These are phyloP conservation scores for Salix dunnii DNA, from an alignment of 345 rosid species.

Conservation along the genomic window DNA sequence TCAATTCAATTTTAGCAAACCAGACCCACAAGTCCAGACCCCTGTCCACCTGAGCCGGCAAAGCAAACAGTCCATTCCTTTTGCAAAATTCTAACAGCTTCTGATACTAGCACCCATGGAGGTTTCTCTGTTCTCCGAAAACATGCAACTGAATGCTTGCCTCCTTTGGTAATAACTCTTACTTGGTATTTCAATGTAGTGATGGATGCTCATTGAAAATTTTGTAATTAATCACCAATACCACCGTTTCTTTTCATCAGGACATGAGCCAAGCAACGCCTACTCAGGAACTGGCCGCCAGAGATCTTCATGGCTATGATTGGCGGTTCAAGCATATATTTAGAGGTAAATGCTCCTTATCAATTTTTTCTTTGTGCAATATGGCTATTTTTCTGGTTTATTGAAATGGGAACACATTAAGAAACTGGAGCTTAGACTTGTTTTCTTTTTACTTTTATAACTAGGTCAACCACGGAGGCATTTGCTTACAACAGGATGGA, in stretches of 20 bases:
- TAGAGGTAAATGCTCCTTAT: slow-evolving; percentile 49
- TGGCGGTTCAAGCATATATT: slow-evolving; percentile 96
- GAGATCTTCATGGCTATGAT: slow-evolving; percentile 84
- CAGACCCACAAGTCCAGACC: slow-evolving; percentile 56
- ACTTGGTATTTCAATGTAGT: not conserved
- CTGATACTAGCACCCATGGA: slow-evolving; percentile 98
- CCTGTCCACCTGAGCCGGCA: slow-evolving; percentile 37
- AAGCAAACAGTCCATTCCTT: slow-evolving; percentile 62
- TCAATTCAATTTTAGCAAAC: slow-evolving; percentile 31
- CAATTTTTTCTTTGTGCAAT: not conserved
- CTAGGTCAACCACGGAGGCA: slow-evolving; percentile 93
- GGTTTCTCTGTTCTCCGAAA: slow-evolving; percentile 90
- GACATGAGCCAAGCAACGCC: slow-evolving; percentile 88
- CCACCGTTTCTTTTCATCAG: slow-evolving; percentile 30
- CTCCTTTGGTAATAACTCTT: slow-evolving; percentile 59
- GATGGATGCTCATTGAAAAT: not conserved
- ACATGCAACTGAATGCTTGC: slow-evolving; percentile 92
- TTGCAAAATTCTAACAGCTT: slow-evolving; percentile 87
- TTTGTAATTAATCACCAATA: not conserved
- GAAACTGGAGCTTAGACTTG: not conserved
- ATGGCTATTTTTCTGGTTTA: not conserved
- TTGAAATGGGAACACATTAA: not conserved
- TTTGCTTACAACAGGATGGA: slow-evolving; percentile 94
- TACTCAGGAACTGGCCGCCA: slow-evolving; percentile 86
- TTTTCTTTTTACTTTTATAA: not conserved